phyloP scores from a whole-genome alignment of 768 basidiomycete genomes.

The Xanthoconium purpureum region DNA sequence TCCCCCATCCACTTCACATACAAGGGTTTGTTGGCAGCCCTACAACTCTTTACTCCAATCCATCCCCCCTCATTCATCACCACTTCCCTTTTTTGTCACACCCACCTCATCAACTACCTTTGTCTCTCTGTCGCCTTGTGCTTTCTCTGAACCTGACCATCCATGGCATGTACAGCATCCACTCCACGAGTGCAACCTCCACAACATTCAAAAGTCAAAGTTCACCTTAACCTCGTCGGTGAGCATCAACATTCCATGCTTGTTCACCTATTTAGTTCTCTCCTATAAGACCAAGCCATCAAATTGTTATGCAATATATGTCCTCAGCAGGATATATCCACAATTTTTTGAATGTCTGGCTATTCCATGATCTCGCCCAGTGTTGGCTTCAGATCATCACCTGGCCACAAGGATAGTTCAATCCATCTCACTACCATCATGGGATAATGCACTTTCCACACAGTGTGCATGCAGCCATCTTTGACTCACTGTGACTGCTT shows the following conservation, averaged over 20 bases:
- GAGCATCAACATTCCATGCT: slow-evolving; percentile 30
- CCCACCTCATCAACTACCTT: slow-evolving; percentile 54
- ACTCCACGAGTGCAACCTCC: slow-evolving; percentile 35
- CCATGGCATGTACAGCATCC: slow-evolving; percentile 32
- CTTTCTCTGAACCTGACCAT: slow-evolving; percentile 37
- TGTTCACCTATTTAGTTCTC: slow-evolving; percentile 10
- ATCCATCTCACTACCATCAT: slow-evolving; percentile 9
- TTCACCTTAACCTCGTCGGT: slow-evolving; percentile 71
- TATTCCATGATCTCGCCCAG: slow-evolving; percentile 24
- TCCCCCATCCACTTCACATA: slow-evolving; percentile 65
- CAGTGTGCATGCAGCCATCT: no score
- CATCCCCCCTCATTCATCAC: slow-evolving; percentile 34
- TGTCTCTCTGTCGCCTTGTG: slow-evolving; percentile 39
- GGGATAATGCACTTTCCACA: no score
- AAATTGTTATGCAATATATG: slow-evolving; percentile 77
- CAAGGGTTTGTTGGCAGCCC: slow-evolving; percentile 79
- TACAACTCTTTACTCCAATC: slow-evolving; percentile 50
- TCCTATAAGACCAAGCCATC: slow-evolving; percentile 67
- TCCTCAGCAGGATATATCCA: slow-evolving; percentile 72
- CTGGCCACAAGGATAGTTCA: slow-evolving; percentile 1
- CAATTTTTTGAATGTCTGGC: slow-evolving; percentile 45
- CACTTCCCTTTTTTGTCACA: slow-evolving; percentile 50
- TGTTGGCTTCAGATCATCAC: slow-evolving; percentile 10
- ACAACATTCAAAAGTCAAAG: slow-evolving; percentile 55
- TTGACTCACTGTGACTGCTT: no score